Base-by-base conservation (phyloP, 129 eudicot genomes). In the Solidago caesia region DNA sequence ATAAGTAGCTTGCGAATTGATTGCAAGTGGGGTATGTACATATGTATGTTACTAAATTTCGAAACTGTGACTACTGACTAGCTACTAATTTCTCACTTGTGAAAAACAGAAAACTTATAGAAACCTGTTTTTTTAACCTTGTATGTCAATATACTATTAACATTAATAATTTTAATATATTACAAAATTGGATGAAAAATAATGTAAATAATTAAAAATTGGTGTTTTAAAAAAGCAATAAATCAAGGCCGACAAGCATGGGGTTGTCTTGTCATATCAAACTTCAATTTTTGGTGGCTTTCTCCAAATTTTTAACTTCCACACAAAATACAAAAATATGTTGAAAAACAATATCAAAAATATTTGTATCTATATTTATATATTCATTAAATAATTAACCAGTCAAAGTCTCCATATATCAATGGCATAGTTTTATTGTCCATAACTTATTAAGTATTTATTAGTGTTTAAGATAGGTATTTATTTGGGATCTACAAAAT, bases 191-290 rank as follows among this genome's bases (percentile, higher is more conserved):
- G 6, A 5, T 58, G 8, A 4, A 58, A 15, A 58, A 2, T 29
- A 7, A 44, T n/a, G 16, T 56, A 71, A 3, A 58, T 15, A 70
- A 61, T 48, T 39, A 16, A 26, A 25, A 47, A 77, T 69, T 11
- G 60, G 13, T 51, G 72, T 52, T 78, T 79, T 44, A 11, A 26
- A 70, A 64, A 75, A 33, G 76, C 75, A 49, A 61, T 67, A 62
- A 76, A 71, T 75, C 73, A 51, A 75, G 81, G 81, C 84, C 84
- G 81, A 81, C 84, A 81, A 75, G 77, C 68, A 71, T 81, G 81
- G 81, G 81, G 77, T 81, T 81, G 84, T 75, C 80, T 81, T 81
- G 84, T 81, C 84, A 80, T 60, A 52, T 80, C 84, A 80, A 66
- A 73, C 79, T 67, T 80, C 39, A 73, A 7, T 80, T 42, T 74